These are phyloP conservation scores for Fusarium torulosum DNA, from an alignment of 2,329 filamentous ascomycete genomes.

Conservation along the genomic window DNA sequence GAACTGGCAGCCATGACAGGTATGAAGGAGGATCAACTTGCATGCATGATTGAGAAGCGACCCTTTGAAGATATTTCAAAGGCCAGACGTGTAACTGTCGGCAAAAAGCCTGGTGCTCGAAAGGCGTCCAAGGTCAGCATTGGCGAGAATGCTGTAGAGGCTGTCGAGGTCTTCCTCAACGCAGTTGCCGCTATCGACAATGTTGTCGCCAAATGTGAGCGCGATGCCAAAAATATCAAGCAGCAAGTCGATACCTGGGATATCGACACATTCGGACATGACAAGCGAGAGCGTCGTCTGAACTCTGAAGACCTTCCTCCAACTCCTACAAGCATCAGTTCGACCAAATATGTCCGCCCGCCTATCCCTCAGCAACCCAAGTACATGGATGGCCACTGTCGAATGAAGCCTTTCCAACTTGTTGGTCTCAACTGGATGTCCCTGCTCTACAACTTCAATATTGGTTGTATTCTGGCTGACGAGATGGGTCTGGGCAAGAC, in stretches of 20 bases:
- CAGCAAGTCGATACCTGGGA: slow-evolving; percentile 62
- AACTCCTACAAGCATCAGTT: slow-evolving; percentile 57
- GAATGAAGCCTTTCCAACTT: slow-evolving; percentile 92
- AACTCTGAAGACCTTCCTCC: slow-evolving; percentile 56
- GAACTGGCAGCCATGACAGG: slow-evolving; percentile 87
- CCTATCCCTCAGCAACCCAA: slow-evolving; percentile 74
- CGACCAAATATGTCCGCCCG: slow-evolving; percentile 54
- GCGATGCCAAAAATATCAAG: slow-evolving; percentile 71
- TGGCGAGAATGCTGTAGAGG: slow-evolving; percentile 65
- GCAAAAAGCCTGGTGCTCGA: slow-evolving; percentile 61
- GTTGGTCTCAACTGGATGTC: slow-evolving; percentile 96
- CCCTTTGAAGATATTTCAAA: slow-evolving; percentile 78
- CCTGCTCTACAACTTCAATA: slow-evolving; percentile 80
- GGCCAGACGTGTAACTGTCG: slow-evolving; percentile 73
- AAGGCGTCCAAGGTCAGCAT: slow-evolving; percentile 62
- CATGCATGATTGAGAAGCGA: slow-evolving; percentile 76
- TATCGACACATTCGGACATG: slow-evolving; percentile 61
- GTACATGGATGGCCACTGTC: slow-evolving; percentile 80
- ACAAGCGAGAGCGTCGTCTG: slow-evolving; percentile 50
- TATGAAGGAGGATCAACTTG: slow-evolving; percentile 76
- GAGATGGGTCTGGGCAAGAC: slow-evolving; percentile 99
- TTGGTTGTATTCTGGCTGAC: slow-evolving; percentile 93
- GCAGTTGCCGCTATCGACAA: slow-evolving; percentile 87
- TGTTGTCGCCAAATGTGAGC: slow-evolving; percentile 81
- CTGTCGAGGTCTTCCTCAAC: slow-evolving; percentile 77